A percentile compares a stretch with the other conserved stretches of the same genome.
Evolutionary conservation across 1,139 yeast species (phyloP).

Genomic region (Candida dubliniensis): DNA sequence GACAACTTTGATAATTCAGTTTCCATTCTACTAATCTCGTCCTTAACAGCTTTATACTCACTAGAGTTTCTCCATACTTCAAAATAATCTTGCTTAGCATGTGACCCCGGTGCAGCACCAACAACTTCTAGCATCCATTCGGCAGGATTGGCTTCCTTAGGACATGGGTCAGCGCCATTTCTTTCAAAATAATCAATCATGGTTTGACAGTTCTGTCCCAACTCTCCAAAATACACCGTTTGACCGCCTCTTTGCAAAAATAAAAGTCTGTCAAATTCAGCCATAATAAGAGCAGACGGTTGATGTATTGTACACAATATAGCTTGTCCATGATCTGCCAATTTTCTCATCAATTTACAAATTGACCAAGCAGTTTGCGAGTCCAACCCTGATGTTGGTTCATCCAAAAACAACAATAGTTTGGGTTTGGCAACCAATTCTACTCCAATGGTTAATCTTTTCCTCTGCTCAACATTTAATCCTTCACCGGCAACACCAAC

Average conservation of each 20-base stretch:
- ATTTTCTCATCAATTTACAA: conserved; percentile 40
- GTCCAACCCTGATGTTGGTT: conserved; percentile 41
- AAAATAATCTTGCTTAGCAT: conserved; percentile 31
- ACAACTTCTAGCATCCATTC: conserved; percentile 60
- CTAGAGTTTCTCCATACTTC: conserved; percentile 34
- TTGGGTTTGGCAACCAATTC: conserved; percentile 41
- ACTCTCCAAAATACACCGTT: conserved; percentile 67
- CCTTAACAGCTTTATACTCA: conserved; percentile 22
- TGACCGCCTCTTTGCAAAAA: conserved; percentile 48
- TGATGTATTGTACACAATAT: conserved; percentile 44
- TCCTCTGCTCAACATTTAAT: conserved; percentile 38
- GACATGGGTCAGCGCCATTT: conserved; percentile 50
- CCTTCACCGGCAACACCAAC: conserved; percentile 44
- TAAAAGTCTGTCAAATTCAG: conserved; percentile 34
- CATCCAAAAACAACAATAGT: conserved; percentile 35
- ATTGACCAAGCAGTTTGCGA: conserved; percentile 47
- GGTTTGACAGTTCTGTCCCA: conserved; percentile 52
- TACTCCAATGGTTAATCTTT: conserved; percentile 38
- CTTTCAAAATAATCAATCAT: conserved; percentile 56
- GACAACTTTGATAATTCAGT: conserved; percentile 27
- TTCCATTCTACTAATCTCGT: conserved; percentile 32
- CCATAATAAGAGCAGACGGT: conserved; percentile 38
- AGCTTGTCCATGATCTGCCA: conserved; percentile 43
- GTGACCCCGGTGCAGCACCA: conserved; percentile 38
- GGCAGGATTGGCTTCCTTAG: conserved; percentile 50